Evolutionary conservation across 805 yeast species (phyloP).

Genomic region (Ogataea wickerhamii): DNA sequence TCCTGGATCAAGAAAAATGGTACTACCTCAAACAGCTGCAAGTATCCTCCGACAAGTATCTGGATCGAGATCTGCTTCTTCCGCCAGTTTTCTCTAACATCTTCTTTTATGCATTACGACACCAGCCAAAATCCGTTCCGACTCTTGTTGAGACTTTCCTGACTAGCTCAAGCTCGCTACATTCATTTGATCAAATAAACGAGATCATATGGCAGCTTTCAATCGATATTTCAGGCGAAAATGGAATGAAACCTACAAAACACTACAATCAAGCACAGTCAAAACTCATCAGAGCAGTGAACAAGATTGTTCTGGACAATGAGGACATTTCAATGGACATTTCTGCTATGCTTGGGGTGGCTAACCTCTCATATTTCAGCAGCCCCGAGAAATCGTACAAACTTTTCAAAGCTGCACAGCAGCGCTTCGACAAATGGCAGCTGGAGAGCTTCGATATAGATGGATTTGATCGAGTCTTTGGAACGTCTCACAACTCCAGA

Average conservation of each 20-base stretch:
- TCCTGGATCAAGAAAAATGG: slow-evolving; percentile 29
- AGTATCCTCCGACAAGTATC: slow-evolving; percentile 3
- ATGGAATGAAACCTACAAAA: slow-evolving; percentile 19
- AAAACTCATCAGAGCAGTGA: slow-evolving; percentile 21
- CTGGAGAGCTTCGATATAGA: slow-evolving; percentile 31
- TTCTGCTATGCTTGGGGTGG: slow-evolving; percentile 29
- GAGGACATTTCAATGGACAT: slow-evolving; percentile 20
- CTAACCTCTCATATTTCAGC: slow-evolving; percentile 24
- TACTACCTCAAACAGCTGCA: slow-evolving; percentile 20
- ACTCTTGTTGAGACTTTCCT: slow-evolving; percentile 18
- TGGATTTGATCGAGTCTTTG: slow-evolving; percentile 27
- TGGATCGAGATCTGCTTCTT: slow-evolving; percentile 18
- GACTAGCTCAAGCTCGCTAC: slow-evolving; percentile 9
- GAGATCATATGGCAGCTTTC: slow-evolving; percentile 31
- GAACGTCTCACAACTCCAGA: background rate
- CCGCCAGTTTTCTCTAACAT: slow-evolving; percentile 30
- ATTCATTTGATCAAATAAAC: slow-evolving; percentile 21
- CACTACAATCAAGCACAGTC: slow-evolving; percentile 26
- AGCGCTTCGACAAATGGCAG: slow-evolving; percentile 32
- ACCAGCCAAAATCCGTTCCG: slow-evolving; percentile 20
- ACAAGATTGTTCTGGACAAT: slow-evolving; percentile 14
- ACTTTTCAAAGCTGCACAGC: slow-evolving; percentile 28
- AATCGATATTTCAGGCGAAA: slow-evolving; percentile 28
- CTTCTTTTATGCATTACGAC: slow-evolving; percentile 24
- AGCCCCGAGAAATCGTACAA: slow-evolving; percentile 23